phyloP scores from a whole-genome alignment of 2,329 filamentous ascomycete species.

The Zymoseptoria pseudotritici region DNA sequence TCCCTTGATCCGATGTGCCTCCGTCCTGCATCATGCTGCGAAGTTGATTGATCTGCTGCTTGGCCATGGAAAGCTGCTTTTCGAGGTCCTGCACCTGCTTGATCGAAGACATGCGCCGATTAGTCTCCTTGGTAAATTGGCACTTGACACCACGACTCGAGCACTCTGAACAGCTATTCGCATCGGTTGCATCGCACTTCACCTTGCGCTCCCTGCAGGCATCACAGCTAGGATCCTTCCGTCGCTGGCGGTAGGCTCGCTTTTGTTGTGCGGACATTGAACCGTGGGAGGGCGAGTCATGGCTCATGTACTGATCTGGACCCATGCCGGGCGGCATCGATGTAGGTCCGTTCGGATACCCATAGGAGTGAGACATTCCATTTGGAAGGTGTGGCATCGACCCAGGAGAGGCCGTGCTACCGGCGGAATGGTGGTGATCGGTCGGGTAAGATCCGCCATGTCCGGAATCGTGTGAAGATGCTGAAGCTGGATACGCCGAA shows the following conservation, averaged over 20 bases:
- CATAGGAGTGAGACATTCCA: constrained; percentile 16
- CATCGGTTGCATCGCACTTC: constrained; percentile 93
- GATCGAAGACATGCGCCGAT: constrained; percentile 96
- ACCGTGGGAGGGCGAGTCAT: constrained; percentile 23
- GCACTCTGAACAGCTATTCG: constrained; percentile 92
- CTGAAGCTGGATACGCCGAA: not conserved
- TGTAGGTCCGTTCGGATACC: constrained; percentile 12
- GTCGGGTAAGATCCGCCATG: not conserved
- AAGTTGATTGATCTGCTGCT: constrained; percentile 70
- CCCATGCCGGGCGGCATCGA: constrained; percentile 16
- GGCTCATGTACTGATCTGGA: constrained; percentile 24
- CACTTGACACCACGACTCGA: constrained; percentile 94
- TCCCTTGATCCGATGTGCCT: constrained; percentile 39
- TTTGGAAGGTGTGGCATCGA: constrained; percentile 17
- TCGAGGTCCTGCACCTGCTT: constrained; percentile 98
- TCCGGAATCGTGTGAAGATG: not conserved
- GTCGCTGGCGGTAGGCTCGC: constrained; percentile 83
- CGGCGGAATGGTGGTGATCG: constrained; percentile 10
- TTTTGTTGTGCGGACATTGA: constrained; percentile 64
- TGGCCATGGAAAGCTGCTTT: constrained; percentile 75
- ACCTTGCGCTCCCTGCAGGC: constrained; percentile 80
- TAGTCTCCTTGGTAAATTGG: constrained; percentile 98
- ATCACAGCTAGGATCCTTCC: constrained; percentile 96
- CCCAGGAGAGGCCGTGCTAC: constrained; percentile 13
- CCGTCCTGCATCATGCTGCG: constrained; percentile 54